phyloP scores from a whole-genome alignment of 1,284 basidiomycete genomes.

The Hypsizygus ulmarius region DNA sequence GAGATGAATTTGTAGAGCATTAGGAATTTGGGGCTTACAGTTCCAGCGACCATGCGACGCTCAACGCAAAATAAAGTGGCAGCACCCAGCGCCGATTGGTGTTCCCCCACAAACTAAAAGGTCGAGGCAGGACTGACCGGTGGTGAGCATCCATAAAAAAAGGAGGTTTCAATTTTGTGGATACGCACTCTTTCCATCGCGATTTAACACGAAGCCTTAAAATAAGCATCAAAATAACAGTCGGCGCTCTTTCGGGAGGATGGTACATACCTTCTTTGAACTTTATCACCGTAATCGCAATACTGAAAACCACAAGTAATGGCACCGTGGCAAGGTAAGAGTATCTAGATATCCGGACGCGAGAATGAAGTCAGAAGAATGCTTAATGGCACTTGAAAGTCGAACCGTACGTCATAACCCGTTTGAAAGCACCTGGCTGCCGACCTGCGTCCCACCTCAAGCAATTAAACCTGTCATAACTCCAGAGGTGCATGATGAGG shows the following conservation, averaged over 20 bases:
- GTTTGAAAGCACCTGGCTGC: constrained; percentile 75
- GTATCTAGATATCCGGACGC: constrained; percentile 46
- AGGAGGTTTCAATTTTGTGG: neutral
- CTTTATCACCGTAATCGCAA: constrained; percentile 60
- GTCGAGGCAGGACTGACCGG: constrained; percentile 51
- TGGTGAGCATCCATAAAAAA: neutral
- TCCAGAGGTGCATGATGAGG: constrained; percentile 67
- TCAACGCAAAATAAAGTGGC: constrained; percentile 65
- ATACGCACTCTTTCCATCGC: constrained; percentile 39
- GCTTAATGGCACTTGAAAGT: neutral
- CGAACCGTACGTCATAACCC: constrained; percentile 70
- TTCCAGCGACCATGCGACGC: constrained; percentile 69
- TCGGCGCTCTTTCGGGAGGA: neutral
- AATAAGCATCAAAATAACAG: constrained; percentile 2
- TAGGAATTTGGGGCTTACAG: constrained; percentile 43
- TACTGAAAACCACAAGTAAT: constrained; percentile 57
- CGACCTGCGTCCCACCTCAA: constrained; percentile 67
- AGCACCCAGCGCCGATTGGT: constrained; percentile 53
- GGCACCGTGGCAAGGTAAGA: constrained; percentile 67
- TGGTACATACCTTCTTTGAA: constrained; percentile 59
- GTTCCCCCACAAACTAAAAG: constrained; percentile 45
- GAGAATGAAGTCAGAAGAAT: neutral
- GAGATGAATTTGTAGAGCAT: constrained; percentile 1
- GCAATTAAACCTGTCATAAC: constrained; percentile 70
- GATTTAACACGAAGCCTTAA: constrained; percentile 41